Conservation (phyloP, 805 yeast species). For the Torulaspora delbrueckii region DNA sequence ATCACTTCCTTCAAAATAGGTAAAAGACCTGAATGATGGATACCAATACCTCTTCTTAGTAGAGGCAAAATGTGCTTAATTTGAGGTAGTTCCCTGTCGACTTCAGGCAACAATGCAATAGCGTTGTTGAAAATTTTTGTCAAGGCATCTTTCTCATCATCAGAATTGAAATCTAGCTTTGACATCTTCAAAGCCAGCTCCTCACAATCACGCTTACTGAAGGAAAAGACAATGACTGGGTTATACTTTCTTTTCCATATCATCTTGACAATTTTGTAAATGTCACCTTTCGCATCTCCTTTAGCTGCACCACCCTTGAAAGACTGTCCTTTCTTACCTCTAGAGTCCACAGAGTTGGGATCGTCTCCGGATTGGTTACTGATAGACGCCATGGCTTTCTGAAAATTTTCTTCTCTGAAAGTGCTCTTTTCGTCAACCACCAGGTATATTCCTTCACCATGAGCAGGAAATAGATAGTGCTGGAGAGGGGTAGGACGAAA, state of each 20-base stretch:
- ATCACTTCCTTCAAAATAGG: slow-evolving; percentile 93
- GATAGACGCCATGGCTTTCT: slow-evolving; percentile 94
- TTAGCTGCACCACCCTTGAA: slow-evolving; percentile 73
- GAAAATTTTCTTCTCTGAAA: slow-evolving; percentile 96
- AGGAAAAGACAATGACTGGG: slow-evolving; percentile 98
- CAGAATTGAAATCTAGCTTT: slow-evolving; percentile 87
- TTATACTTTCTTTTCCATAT: slow-evolving; percentile 94
- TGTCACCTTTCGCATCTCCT: slow-evolving; percentile 72
- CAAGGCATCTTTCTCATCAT: slow-evolving; percentile 88
- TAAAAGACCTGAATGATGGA: slow-evolving; percentile 93
- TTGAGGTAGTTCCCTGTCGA: slow-evolving; percentile 90
- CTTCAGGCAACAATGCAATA: slow-evolving; percentile 77
- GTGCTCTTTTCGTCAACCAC: slow-evolving; percentile 97
- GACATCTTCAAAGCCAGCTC: slow-evolving; percentile 91
- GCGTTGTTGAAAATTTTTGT: slow-evolving; percentile 90
- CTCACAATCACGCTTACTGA: slow-evolving; percentile 95
- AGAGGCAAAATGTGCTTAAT: slow-evolving; percentile 87
- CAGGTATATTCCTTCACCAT: slow-evolving; percentile 94
- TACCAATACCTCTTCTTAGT: slow-evolving; percentile 92
- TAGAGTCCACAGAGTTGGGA: slow-evolving; percentile 53
- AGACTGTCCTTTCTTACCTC: slow-evolving; percentile 73
- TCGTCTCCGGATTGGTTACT: slow-evolving; percentile 81
- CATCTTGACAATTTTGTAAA: slow-evolving; percentile 95
- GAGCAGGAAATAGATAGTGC: slow-evolving; percentile 96
- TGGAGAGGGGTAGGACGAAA: slow-evolving; percentile 98